These are phyloP conservation scores for Liriodendron chinense DNA, from an alignment of 164 flowering plant genomes.

Conservation along the genomic window DNA sequence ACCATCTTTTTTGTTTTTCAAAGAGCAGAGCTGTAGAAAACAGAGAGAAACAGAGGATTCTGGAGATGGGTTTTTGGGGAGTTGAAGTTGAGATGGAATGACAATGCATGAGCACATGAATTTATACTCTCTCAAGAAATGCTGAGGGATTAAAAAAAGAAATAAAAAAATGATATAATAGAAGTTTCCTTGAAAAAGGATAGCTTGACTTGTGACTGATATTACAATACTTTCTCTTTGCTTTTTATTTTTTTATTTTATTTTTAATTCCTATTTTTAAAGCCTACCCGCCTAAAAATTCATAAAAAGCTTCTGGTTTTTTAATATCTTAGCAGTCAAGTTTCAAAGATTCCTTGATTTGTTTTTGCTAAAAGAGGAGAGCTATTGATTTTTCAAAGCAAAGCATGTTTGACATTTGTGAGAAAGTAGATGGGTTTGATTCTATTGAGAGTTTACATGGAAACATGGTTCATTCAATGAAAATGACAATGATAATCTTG, in stretches of 20 bases:
- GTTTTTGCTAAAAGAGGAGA: neutral
- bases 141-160: neutral
- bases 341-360: slow-evolving; percentile 5
- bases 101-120: neutral
- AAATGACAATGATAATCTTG: neutral
- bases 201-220: neutral
- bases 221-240: neutral
- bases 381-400: neutral
- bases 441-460: neutral
- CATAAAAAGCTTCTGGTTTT: neutral
- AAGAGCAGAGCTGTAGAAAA: neutral
- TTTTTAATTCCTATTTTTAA: neutral
- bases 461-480: neutral
- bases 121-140: neutral
- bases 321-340: neutral
- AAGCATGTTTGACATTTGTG: neutral
- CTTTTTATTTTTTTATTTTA: neutral
- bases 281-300: neutral
- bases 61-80: neutral
- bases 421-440: neutral
- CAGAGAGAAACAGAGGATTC: slow-evolving; percentile 3
- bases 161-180: neutral
- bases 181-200: slow-evolving; percentile 9
- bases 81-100: neutral
- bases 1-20: slow-evolving; percentile 45